Conservation (phyloP, 352 stramenopile genomes). For the Nothophytophthora sp. region DNA sequence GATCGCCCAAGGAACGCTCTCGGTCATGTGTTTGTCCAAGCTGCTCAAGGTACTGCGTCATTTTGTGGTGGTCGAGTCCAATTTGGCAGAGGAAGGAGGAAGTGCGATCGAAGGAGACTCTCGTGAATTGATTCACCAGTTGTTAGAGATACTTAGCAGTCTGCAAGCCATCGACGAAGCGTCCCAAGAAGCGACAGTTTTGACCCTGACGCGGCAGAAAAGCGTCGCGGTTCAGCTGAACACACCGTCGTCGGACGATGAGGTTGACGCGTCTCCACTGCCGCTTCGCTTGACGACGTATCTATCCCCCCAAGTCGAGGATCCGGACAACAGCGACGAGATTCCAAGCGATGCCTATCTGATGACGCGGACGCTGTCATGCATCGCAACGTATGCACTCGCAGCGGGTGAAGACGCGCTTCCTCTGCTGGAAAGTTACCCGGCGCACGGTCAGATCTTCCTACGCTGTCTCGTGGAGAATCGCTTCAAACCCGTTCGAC, state of each 20-base stretch:
- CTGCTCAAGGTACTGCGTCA: conserved; percentile 73
- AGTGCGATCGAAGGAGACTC: conserved; percentile 17
- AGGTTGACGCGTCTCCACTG: conserved; percentile 9
- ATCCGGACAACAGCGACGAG: conserved; percentile 47
- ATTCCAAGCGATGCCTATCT: conserved; percentile 57
- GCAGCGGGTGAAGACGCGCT: conserved; percentile 29
- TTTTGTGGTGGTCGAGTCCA: conserved; percentile 59
- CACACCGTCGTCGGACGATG: not conserved
- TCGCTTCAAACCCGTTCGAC: conserved; percentile 45
- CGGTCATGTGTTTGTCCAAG: conserved; percentile 68
- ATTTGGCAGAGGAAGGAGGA: conserved; percentile 32
- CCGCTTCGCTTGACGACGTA: conserved; percentile 37
- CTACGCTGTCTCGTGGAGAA: conserved; percentile 48
- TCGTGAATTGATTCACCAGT: conserved; percentile 37
- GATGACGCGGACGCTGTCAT: conserved; percentile 57
- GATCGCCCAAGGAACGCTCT: conserved; percentile 42
- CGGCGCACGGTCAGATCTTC: conserved; percentile 39
- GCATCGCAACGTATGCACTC: conserved; percentile 42
- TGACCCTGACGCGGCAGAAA: not conserved
- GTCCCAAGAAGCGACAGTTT: conserved; percentile 2
- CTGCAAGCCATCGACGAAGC: conserved; percentile 29
- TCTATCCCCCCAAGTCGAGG: conserved; percentile 33
- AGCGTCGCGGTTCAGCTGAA: conserved; percentile 2
- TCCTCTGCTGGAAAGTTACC: conserved; percentile 38
- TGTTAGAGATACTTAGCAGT: conserved; percentile 41